These are phyloP conservation scores for Pseudonitzschia multiseries DNA, from an alignment of 108 stramenopile genomes.

Conservation along the genomic window DNA sequence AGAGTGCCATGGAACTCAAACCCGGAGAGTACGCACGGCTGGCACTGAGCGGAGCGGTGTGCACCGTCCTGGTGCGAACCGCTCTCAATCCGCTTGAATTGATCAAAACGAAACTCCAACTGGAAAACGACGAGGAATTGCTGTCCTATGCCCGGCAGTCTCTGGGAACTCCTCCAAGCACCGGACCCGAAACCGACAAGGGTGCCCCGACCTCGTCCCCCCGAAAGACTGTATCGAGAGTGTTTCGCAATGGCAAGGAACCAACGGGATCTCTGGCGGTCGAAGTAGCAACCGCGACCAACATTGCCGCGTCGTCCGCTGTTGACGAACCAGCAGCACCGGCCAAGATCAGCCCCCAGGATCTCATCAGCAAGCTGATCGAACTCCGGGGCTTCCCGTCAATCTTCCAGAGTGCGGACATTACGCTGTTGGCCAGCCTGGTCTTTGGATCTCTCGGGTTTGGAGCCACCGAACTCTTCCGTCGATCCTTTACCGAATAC, in stretches of 20 bases:
- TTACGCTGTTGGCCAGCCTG: slow-evolving; percentile 84
- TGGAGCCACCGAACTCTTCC: slow-evolving; percentile 89
- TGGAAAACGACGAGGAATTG: slow-evolving; percentile 78
- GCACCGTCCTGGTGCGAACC: slow-evolving; percentile 82
- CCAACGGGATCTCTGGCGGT: not conserved
- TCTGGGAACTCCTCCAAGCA: not conserved
- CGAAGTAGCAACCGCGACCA: slow-evolving; percentile 10
- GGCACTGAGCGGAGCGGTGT: slow-evolving; percentile 76
- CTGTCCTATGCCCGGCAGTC: slow-evolving; percentile 38
- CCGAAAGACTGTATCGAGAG: not conserved
- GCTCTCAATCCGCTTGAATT: slow-evolving; percentile 83
- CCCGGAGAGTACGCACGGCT: slow-evolving; percentile 71
- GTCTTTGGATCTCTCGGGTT: slow-evolving; percentile 89
- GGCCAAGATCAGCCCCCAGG: slow-evolving; percentile 47
- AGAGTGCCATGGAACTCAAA: slow-evolving; percentile 62
- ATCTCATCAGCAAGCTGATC: slow-evolving; percentile 58
- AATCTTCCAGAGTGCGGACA: slow-evolving; percentile 85
- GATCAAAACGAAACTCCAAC: slow-evolving; percentile 87
- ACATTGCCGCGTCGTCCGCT: slow-evolving; percentile 15
- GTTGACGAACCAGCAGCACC: slow-evolving; percentile 15
- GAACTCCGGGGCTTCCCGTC: slow-evolving; percentile 65
- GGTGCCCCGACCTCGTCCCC: not conserved
- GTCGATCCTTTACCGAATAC: slow-evolving; percentile 68
- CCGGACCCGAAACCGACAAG: not conserved
- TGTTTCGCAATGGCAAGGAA: not conserved